These are phyloP conservation scores for Metarhizium rileyi DNA, from an alignment of 2,329 filamentous ascomycete genomes.

Conservation along the genomic window DNA sequence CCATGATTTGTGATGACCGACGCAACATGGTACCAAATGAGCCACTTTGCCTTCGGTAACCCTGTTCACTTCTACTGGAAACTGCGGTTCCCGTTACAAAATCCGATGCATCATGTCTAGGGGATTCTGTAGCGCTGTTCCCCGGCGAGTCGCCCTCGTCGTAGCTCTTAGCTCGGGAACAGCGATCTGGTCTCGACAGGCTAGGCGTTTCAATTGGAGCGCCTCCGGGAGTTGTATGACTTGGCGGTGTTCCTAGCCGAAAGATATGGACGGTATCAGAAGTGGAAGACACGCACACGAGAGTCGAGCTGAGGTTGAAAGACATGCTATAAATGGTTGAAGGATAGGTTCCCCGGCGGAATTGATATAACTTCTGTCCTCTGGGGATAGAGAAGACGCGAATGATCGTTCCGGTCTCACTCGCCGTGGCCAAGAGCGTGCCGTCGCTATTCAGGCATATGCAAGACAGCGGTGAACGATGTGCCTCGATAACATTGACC, in stretches of 20 bases:
- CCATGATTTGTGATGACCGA: conserved; percentile 90
- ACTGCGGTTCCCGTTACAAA: conserved; percentile 16
- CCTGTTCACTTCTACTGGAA: conserved; percentile 16
- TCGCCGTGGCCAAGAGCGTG: conserved; percentile 84
- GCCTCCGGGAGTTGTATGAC: conserved; percentile 25
- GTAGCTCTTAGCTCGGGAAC: conserved; percentile 41
- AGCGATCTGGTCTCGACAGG: conserved; percentile 39
- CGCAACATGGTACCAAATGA: conserved; percentile 84
- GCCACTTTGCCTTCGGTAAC: conserved; percentile 49
- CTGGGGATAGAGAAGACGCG: conserved; percentile 87
- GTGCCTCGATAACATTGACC: conserved; percentile 90
- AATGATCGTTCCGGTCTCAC: conserved; percentile 95
- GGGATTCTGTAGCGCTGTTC: conserved; percentile 42
- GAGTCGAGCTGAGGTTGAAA: conserved; percentile 87
- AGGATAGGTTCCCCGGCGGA: conserved; percentile 88
- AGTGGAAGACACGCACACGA: conserved; percentile 90
- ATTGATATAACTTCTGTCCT: conserved; percentile 91
- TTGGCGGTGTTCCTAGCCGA: conserved; percentile 52
- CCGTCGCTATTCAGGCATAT: conserved; percentile 90
- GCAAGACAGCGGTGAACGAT: conserved; percentile 81
- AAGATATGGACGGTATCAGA: conserved; percentile 97
- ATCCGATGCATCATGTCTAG: conserved; percentile 38
- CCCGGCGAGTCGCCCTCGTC: conserved; percentile 32
- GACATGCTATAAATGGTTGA: conserved; percentile 98
- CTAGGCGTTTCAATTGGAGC: conserved; percentile 28